Base-by-base conservation (phyloP, 2,329 filamentous ascomycete species). In the Chaetomiaceae sp. region DNA sequence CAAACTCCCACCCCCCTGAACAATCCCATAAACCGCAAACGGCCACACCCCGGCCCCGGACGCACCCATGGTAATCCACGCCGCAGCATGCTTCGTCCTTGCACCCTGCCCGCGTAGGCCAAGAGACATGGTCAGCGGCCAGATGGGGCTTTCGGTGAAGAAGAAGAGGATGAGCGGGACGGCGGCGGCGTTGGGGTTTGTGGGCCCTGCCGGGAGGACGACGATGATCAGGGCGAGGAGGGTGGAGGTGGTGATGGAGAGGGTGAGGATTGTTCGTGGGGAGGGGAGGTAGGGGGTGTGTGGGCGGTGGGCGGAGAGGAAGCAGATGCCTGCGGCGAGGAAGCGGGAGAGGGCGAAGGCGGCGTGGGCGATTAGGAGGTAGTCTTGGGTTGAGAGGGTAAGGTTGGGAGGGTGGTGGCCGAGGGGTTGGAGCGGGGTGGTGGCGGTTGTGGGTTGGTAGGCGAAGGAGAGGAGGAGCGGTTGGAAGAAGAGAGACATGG, bases 111-210 rank as follows among this genome's bases (percentile, higher is more conserved):
- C 89, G 3, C 88, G 81, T 53, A 95, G 83, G 3, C 86, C 87
- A 12, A 93, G 77, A 3, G 87, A 83, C 58, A 90, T 89, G 53
- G 93, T 83, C 2, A 91, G 82, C 0, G 90, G 89, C 74, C 88
- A 95, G 59, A 89, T 81, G 45, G 89, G 88, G 0, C 85, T 87
- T 66, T 92, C 88, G 62, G 87, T 89, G 67, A 95, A 89, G 58
- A 89, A 84, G 56, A 87, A 86, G 23, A 91, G 60, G 34, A 84
- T 73, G 2, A 87, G 70, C 57, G 88, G 83, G n/a, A 81, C 73
- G 20, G 73, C 69, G 20, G 82, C 65, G 0, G 76, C 69, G 50
- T 78, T 70, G 1, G 7, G 7, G 35, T 3, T 20, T 2, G 70
- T 70, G 9, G 47, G 52, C 19, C n/a, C n/a, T n/a, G n/a, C n/a